A percentile compares a stretch with the other conserved stretches of the same genome.
These are phyloP conservation scores for Discostella stelligeroides DNA, from an alignment of 108 stramenopile genomes.

Conservation along the genomic window DNA sequence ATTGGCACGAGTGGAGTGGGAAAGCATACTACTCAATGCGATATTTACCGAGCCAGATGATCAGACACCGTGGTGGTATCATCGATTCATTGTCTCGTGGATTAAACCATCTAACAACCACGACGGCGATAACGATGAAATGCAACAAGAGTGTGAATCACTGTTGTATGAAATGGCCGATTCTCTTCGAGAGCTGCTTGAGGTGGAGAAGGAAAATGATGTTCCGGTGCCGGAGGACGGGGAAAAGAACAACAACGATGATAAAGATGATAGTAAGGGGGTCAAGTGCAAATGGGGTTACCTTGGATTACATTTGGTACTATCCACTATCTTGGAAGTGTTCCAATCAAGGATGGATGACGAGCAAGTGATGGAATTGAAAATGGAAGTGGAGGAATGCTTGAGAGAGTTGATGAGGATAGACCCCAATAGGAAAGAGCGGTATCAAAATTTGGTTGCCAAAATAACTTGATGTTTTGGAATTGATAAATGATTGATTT, in stretches of 20 bases:
- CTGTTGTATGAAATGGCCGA: slow-evolving; percentile 46
- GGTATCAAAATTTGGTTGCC: slow-evolving; percentile 33
- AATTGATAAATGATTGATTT: no score
- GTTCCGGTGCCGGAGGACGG: slow-evolving; percentile 2
- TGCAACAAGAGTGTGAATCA: slow-evolving; percentile 30
- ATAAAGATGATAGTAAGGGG: slow-evolving; percentile 47
- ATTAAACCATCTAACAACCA: slow-evolving; percentile 9
- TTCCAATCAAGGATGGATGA: neutral
- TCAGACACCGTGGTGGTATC: slow-evolving; percentile 97
- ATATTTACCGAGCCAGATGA: slow-evolving; percentile 98
- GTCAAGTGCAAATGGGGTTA: slow-evolving; percentile 55
- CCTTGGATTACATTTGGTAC: slow-evolving; percentile 49
- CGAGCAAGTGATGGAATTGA: slow-evolving; percentile 12
- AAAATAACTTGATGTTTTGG: slow-evolving; percentile 5
- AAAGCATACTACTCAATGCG: slow-evolving; percentile 69
- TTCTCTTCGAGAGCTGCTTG: slow-evolving; percentile 45
- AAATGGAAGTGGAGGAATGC: slow-evolving; percentile 37
- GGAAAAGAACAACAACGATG: slow-evolving; percentile 1
- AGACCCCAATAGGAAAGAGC: slow-evolving; percentile 42
- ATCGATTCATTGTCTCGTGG: slow-evolving; percentile 69
- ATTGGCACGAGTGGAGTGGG: slow-evolving; percentile 60
- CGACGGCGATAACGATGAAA: slow-evolving; percentile 12
- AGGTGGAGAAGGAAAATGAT: slow-evolving; percentile 61
- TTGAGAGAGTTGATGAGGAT: slow-evolving; percentile 33
- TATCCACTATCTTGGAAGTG: slow-evolving; percentile 37